Base-by-base conservation (phyloP, 1,284 basidiomycete species). In the Leccinum solheimii region DNA sequence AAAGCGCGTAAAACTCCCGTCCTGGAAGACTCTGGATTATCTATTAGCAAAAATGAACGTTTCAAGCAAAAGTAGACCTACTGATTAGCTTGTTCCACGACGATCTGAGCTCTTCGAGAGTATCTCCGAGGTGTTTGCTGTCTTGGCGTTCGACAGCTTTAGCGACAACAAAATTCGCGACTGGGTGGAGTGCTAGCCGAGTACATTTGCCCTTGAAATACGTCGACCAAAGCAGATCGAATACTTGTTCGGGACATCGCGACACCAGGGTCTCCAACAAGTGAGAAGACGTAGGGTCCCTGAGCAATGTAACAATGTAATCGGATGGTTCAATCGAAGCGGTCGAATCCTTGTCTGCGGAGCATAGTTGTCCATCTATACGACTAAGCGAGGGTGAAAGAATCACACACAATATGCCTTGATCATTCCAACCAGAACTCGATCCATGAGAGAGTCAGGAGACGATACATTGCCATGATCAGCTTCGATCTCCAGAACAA, bases 111-210 rank as follows among this genome's bases (percentile, higher is more conserved):
- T 88, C 85, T 56, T 77, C 76, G 48, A 88, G 76, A 1, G 88
- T 79, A n/a, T 80, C 80, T 4, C 74, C 69, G n/a, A 97, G 72
- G 63, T 89, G 84, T 5, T 78, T 75, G 7, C 74, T 75, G 32
- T 82, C 80, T 19, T 88, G 73, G 45, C 91, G 80, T 56, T 84
- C 83, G 14, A 96, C 66, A 0, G 88, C 91, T 70, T 87, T 90
- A 0, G 94, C 90, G 6, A 95, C 81, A 16, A 97, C 94, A 69
- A 94, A 98, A 72, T 97, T 97, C 23, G 92, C 93, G 3, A 95
- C 91, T 1, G 95, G 94, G 75, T 98, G 95, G 11, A 82, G 78
- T 5, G 90, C 86, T 27, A 97, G 79, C 63, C 88, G 86, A 6
- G 82, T 76, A 48, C 96, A 77, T 66, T 89, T 92, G 23, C 86